These are phyloP conservation scores for Pneumocystis oryctolagi DNA, from an alignment of 1,139 yeast species.

Conservation along the genomic window DNA sequence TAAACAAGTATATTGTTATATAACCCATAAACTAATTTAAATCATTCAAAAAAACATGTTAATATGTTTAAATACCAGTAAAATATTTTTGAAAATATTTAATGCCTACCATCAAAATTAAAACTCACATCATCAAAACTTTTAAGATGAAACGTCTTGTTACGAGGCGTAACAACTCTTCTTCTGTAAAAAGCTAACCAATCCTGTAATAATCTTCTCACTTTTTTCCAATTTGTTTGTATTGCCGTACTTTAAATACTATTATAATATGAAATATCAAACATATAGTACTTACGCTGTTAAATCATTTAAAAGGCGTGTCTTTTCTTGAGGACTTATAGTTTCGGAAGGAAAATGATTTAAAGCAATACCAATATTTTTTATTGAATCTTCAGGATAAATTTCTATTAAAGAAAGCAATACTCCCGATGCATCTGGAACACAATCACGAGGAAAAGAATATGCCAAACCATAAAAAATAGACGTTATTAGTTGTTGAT, in stretches of 20 bases:
- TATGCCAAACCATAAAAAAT: slow-evolving; percentile 55
- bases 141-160: background rate
- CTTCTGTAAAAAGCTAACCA: slow-evolving; percentile 10
- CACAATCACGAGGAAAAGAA: slow-evolving; percentile 55
- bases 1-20: background rate
- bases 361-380: slow-evolving; percentile 49
- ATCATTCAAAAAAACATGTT: background rate
- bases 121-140: background rate
- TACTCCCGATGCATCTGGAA: slow-evolving; percentile 62
- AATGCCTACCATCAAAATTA: background rate
- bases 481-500: slow-evolving; percentile 40
- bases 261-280: background rate
- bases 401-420: slow-evolving; percentile 51
- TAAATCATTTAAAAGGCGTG: slow-evolving; percentile 32
- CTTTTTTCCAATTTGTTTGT: slow-evolving; percentile 2
- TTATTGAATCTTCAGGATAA: slow-evolving; percentile 33
- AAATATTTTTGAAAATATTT: background rate
- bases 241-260: slow-evolving; percentile 1
- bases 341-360: slow-evolving; percentile 40
- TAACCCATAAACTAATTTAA: background rate
- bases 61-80: background rate
- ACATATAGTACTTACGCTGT: background rate
- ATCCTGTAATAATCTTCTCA: slow-evolving; percentile 9
- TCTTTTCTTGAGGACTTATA: slow-evolving; percentile 51
- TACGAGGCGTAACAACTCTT: slow-evolving; percentile 5